These are phyloP conservation scores for Neckera pumila DNA, from an alignment of 225 moss, liverwort and hornwort genomes.

Conservation along the genomic window DNA sequence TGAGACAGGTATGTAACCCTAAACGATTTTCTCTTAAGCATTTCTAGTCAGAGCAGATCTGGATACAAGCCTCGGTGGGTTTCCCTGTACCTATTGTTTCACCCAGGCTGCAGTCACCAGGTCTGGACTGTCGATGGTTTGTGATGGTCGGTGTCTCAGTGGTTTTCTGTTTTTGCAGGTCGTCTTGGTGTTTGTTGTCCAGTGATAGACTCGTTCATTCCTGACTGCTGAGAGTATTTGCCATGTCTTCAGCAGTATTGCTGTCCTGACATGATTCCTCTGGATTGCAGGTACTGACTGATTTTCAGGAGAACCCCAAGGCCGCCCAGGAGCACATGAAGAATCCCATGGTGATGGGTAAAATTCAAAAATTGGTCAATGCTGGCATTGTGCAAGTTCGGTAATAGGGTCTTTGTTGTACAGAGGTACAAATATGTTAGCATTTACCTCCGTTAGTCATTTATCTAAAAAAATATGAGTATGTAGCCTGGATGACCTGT, in stretches of 20 bases:
- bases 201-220: neutral
- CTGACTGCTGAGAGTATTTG: neutral
- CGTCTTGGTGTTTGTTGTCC: neutral
- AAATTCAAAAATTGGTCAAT: constrained; percentile 96
- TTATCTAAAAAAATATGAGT: neutral
- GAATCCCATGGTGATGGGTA: constrained; percentile 95
- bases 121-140: neutral
- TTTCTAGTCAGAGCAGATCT: neutral
- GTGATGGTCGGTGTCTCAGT: neutral
- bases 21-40: neutral
- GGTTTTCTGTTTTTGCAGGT: neutral
- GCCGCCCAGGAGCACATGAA: constrained; percentile 98
- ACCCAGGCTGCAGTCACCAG: neutral
- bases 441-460: neutral
- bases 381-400: constrained; percentile 99
- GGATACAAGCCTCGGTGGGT: neutral
- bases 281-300: constrained; percentile 61
- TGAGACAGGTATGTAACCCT: constrained; percentile 65
- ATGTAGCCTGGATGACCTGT: neutral
- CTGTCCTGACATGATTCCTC: neutral
- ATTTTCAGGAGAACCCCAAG: constrained; percentile 94
- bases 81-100: neutral
- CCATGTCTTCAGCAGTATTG: neutral
- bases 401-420: constrained; percentile 15
- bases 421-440: constrained; percentile 8